phyloP scores from a whole-genome alignment of 306 rosid genomes.

The Ceratonia siliqua region DNA sequence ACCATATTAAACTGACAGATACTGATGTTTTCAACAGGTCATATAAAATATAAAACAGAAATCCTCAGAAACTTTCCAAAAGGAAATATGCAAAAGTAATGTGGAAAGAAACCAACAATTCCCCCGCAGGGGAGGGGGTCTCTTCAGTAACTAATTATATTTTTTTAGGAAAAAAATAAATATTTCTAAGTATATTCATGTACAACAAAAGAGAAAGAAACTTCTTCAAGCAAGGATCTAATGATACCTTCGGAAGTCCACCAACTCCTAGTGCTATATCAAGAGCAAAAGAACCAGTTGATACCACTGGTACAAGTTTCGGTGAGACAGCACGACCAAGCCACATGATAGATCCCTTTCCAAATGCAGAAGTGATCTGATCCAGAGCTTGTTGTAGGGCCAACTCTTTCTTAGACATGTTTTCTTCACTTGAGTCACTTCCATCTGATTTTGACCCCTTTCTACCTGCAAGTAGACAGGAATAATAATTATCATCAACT shows the following conservation, averaged over 20 bases:
- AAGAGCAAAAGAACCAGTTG: slow-evolving; percentile 85
- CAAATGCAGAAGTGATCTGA: slow-evolving; percentile 83
- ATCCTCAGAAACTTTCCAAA: neutral
- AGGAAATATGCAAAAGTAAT: neutral
- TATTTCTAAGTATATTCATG: slow-evolving; percentile 18
- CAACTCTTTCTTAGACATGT: slow-evolving; percentile 72
- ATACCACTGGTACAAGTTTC: slow-evolving; percentile 68
- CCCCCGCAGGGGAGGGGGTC: too few species aligned
- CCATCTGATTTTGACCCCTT: slow-evolving; percentile 69
- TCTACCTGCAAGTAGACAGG: slow-evolving; percentile 53
- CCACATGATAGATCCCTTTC: slow-evolving; percentile 97
- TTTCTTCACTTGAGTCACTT: slow-evolving; percentile 70
- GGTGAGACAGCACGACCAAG: slow-evolving; percentile 64
- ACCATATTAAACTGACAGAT: neutral
- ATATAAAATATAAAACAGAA: slow-evolving; percentile 2
- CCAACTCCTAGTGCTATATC: slow-evolving; percentile 81
- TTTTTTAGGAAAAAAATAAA: neutral
- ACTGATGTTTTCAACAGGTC: neutral
- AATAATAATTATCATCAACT: slow-evolving; percentile 10
- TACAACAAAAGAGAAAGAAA: slow-evolving; percentile 18
- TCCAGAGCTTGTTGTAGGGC: slow-evolving; percentile 88
- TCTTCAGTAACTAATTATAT: neutral
- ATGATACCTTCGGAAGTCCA: slow-evolving; percentile 89
- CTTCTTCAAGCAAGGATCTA: slow-evolving; percentile 25
- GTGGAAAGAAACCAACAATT: slow-evolving; percentile 6